Evolutionary conservation across 2,329 filamentous ascomycete genomes (phyloP).

Genomic region (Cryoendolithus antarcticus): DNA sequence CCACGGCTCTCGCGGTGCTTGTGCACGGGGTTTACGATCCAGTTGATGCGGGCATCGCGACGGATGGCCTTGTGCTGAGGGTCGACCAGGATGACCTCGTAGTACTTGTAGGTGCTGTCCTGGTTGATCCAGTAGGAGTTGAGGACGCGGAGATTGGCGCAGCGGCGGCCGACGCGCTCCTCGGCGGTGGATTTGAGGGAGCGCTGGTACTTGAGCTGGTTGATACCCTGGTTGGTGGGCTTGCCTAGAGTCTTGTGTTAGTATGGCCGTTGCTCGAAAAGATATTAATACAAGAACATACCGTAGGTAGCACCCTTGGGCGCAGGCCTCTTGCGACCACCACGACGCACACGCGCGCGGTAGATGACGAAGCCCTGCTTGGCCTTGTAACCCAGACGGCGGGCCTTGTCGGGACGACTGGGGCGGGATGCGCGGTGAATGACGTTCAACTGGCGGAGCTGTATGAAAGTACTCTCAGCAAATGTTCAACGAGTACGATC

Average conservation of each 20-base stretch:
- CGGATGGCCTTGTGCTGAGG: constrained; percentile 99
- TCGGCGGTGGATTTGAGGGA: constrained; percentile 95
- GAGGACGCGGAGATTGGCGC: constrained; percentile 96
- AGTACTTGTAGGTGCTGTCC: constrained; percentile 99
- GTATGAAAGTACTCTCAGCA: constrained; percentile 99
- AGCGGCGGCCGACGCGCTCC: constrained; percentile 98
- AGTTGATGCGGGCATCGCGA: constrained; percentile 98
- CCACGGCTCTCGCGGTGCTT: constrained; percentile 99
- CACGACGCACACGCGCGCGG: constrained; percentile 94
- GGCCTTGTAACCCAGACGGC: constrained; percentile 99
- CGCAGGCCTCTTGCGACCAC: constrained; percentile 94
- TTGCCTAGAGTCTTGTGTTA: constrained; percentile 56
- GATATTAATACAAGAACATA: constrained; percentile 35
- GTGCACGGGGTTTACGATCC: constrained; percentile 99
- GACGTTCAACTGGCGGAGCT: constrained; percentile 99
- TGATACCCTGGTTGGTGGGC: constrained; percentile 99
- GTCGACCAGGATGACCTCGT: constrained; percentile 98
- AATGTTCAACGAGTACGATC: constrained; percentile 96
- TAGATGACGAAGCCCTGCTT: constrained; percentile 99
- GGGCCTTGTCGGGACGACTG: constrained; percentile 98
- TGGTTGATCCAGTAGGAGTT: constrained; percentile 99
- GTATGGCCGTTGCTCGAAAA: constrained; percentile 4
- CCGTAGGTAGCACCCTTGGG: constrained; percentile 98
- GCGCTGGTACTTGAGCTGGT: constrained; percentile 99
- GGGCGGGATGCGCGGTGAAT: constrained; percentile 98